A percentile compares a stretch with the other conserved stretches of the same genome.
These are phyloP conservation scores for Emydomyces testavorans DNA, from an alignment of 2,329 filamentous ascomycete genomes.

Conservation along the genomic window DNA sequence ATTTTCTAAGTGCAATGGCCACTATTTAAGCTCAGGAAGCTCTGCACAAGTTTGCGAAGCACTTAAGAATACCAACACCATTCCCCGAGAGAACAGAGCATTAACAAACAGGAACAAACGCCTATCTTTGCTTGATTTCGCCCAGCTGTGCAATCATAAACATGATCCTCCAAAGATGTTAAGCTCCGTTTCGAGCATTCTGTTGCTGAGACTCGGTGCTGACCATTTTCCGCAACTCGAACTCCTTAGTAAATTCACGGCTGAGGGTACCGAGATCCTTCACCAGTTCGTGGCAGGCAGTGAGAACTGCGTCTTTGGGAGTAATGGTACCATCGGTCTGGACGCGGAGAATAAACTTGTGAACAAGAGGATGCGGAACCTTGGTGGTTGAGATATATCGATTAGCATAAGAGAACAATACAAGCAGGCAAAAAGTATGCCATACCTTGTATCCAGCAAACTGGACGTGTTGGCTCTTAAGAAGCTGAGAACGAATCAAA, in stretches of 20 bases:
- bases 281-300: constrained; percentile 71
- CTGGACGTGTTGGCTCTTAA: constrained; percentile 69
- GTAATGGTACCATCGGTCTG: constrained; percentile 83
- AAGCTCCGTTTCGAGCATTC: constrained; percentile 19
- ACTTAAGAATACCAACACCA: no score
- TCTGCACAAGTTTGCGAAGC: no score
- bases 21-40: no score
- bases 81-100: background rate
- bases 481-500: constrained; percentile 71
- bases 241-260: constrained; percentile 85
- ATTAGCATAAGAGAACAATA: background rate
- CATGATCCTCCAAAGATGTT: background rate
- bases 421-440: background rate
- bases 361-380: constrained; percentile 37
- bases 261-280: constrained; percentile 67
- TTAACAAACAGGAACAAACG: background rate
- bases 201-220: constrained; percentile 46
- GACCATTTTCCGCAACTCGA: constrained; percentile 76
- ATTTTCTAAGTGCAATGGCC: no score
- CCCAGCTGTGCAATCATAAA: background rate
- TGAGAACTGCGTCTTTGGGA: constrained; percentile 77
- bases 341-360: constrained; percentile 61
- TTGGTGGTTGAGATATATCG: constrained; percentile 15
- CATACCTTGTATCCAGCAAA: constrained; percentile 87
- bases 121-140: background rate